Evolutionary conservation across 1,284 basidiomycete genomes (phyloP).

Genomic region (Marasmius sp.): DNA sequence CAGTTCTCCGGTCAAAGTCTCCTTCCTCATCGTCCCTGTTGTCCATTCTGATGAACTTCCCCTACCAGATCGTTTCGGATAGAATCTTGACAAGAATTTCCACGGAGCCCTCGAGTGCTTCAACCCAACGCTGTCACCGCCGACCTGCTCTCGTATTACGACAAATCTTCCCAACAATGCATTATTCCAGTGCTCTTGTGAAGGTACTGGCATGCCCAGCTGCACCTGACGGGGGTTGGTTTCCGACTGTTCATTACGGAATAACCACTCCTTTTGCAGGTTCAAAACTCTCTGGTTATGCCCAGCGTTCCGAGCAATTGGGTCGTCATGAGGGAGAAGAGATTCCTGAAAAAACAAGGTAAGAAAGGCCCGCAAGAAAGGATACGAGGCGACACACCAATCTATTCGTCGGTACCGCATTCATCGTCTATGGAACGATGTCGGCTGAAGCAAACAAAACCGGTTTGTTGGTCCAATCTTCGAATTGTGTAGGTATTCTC

Average conservation of each 20-base stretch:
- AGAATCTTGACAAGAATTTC: not conserved
- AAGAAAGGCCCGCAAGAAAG: not conserved
- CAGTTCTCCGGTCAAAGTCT: not conserved
- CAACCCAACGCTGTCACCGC: not conserved
- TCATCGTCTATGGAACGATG: not conserved
- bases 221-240: not conserved
- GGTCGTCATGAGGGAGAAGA: not conserved
- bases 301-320: constrained; percentile 1
- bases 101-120: too few relatives aligned
- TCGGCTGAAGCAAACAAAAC: not conserved
- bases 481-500: not conserved
- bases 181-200: constrained; percentile 11
- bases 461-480: not conserved
- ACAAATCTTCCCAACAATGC: constrained; percentile 8
- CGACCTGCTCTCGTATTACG: constrained; percentile 8
- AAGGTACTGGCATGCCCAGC: constrained; percentile 3
- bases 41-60: too few relatives aligned
- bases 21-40: not conserved
- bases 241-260: not conserved
- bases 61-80: not conserved
- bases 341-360: not conserved
- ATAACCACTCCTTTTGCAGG: constrained; percentile 8
- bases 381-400: not conserved
- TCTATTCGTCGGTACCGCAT: not conserved
- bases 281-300: not conserved